A percentile compares a stretch with the other conserved stretches of the same genome.
phyloP scores from a whole-genome alignment of 768 basidiomycete genomes.

The Porphyrellus cyaneotinctus region DNA sequence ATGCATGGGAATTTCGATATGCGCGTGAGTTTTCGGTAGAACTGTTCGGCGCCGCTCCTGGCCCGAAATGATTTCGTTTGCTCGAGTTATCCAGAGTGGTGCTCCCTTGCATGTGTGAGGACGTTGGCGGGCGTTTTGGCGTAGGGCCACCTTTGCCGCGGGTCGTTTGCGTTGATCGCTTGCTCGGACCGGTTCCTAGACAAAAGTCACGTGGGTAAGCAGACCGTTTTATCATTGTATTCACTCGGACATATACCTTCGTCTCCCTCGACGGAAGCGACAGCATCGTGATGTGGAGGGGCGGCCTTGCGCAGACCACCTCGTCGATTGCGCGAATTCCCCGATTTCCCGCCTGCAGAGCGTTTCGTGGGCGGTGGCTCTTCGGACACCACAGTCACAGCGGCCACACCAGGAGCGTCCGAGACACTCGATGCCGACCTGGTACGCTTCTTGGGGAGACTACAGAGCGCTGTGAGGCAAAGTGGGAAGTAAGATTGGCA shows the following conservation, averaged over 20 bases:
- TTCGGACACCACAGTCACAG: constrained; percentile 36
- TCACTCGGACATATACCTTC: constrained; percentile 48
- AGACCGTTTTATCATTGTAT: constrained; percentile 11
- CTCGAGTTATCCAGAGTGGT: constrained; percentile 42
- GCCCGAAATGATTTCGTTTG: constrained; percentile 46
- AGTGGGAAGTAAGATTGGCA: background rate
- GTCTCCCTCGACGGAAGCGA: constrained; percentile 46
- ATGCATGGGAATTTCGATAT: constrained; percentile 76
- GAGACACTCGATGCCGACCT: constrained; percentile 72
- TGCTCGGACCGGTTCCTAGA: constrained; percentile 33
- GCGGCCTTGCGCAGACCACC: constrained; percentile 29
- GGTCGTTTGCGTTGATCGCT: constrained; percentile 41
- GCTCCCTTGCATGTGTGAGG: constrained; percentile 31
- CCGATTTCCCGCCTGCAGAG: constrained; percentile 23
- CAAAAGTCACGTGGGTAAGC: constrained; percentile 35
- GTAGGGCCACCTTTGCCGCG: constrained; percentile 30
- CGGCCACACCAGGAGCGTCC: constrained; percentile 45
- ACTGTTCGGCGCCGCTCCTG: constrained; percentile 34
- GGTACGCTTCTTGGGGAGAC: constrained; percentile 63
- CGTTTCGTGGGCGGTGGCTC: constrained; percentile 40
- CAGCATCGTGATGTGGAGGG: constrained; percentile 21
- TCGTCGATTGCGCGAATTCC: constrained; percentile 27
- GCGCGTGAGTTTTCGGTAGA: constrained; percentile 54
- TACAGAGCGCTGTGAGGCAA: constrained; percentile 25
- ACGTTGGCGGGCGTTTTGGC: constrained; percentile 30